A percentile compares a stretch with the other conserved stretches of the same genome.
These are phyloP conservation scores for Ophiocordyceps unilateralis DNA, from an alignment of 2,329 filamentous ascomycete species.

Conservation along the genomic window DNA sequence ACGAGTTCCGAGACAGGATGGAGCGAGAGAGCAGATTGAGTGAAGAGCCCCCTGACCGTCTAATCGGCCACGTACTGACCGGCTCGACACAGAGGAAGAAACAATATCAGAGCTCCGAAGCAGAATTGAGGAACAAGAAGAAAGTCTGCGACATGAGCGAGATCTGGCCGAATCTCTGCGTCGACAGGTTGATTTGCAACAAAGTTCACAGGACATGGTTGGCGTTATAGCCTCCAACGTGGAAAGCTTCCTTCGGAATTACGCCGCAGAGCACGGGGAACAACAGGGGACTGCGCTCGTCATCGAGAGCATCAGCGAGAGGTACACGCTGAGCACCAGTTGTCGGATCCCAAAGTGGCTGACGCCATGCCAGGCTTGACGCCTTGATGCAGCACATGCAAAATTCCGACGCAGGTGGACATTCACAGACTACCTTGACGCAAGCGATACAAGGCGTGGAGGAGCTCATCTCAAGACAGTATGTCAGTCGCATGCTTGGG, in stretches of 20 bases:
- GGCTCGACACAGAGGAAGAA: slow-evolving; percentile 7
- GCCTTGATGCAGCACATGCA: not conserved
- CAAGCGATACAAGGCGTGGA: not conserved
- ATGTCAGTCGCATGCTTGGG: not conserved
- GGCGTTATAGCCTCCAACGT: slow-evolving; percentile 6
- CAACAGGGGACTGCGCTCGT: slow-evolving; percentile 1
- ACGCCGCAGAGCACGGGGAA: not conserved
- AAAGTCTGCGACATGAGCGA: slow-evolving; percentile 1
- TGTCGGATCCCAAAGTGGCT: not conserved
- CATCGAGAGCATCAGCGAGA: slow-evolving; percentile 5
- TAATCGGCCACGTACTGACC: not conserved
- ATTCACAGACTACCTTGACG: not conserved
- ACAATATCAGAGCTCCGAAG: slow-evolving; percentile 8
- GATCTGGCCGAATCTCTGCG: slow-evolving; percentile 2
- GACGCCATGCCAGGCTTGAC: not conserved
- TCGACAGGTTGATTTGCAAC: slow-evolving; percentile 5
- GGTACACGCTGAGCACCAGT: slow-evolving; percentile 3
- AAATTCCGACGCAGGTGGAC: not conserved
- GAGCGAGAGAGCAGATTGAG: slow-evolving; percentile 9
- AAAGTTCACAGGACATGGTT: slow-evolving; percentile 3
- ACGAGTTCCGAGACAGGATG: slow-evolving; percentile 9
- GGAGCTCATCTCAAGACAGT: not conserved
- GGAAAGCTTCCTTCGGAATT: slow-evolving; percentile 5
- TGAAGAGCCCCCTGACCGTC: slow-evolving; percentile 2
- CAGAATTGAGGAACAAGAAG: slow-evolving; percentile 7